These are phyloP conservation scores for Aphanomyces cochlioides DNA, from an alignment of 352 stramenopile species.

Conservation along the genomic window DNA sequence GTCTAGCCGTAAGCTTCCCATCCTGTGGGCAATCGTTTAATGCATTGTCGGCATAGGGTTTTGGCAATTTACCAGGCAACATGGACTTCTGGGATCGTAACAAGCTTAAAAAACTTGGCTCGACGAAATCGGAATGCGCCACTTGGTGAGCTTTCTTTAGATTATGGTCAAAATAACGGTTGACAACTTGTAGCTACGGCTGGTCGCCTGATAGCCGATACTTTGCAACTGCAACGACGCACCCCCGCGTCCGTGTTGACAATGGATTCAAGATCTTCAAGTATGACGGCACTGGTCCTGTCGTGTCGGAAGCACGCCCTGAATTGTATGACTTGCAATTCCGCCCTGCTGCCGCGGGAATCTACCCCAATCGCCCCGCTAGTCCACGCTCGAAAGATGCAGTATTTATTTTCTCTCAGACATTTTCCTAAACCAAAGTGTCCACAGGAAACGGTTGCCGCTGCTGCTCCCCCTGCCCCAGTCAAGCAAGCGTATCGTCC, in stretches of 20 bases:
- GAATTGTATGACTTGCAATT: slow-evolving; percentile 88
- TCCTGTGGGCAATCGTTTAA: not conserved
- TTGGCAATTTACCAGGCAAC: slow-evolving; percentile 96
- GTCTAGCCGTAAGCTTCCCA: slow-evolving; percentile 48
- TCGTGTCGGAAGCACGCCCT: slow-evolving; percentile 75
- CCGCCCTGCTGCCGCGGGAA: slow-evolving; percentile 59
- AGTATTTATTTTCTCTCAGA: not conserved
- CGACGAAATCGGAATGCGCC: slow-evolving; percentile 71
- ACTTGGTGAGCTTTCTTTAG: slow-evolving; percentile 47
- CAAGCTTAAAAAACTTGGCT: slow-evolving; percentile 94
- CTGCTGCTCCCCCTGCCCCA: slow-evolving; percentile 43
- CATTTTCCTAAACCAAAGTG: not conserved
- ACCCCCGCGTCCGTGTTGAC: slow-evolving; percentile 98
- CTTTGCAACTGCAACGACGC: slow-evolving; percentile 95
- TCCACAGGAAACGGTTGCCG: slow-evolving; percentile 33
- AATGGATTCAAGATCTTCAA: slow-evolving; percentile 96
- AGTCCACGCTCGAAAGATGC: slow-evolving; percentile 72
- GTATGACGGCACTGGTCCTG: slow-evolving; percentile 92
- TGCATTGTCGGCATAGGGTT: slow-evolving; percentile 53
- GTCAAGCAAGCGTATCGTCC: slow-evolving; percentile 79
- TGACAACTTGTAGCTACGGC: slow-evolving; percentile 34
- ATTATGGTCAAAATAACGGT: not conserved
- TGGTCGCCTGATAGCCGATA: slow-evolving; percentile 95
- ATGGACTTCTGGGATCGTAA: slow-evolving; percentile 96
- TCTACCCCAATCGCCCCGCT: slow-evolving; percentile 87